phyloP scores from a whole-genome alignment of 768 basidiomycete species.

The Gloeopeniophorella convolvens region DNA sequence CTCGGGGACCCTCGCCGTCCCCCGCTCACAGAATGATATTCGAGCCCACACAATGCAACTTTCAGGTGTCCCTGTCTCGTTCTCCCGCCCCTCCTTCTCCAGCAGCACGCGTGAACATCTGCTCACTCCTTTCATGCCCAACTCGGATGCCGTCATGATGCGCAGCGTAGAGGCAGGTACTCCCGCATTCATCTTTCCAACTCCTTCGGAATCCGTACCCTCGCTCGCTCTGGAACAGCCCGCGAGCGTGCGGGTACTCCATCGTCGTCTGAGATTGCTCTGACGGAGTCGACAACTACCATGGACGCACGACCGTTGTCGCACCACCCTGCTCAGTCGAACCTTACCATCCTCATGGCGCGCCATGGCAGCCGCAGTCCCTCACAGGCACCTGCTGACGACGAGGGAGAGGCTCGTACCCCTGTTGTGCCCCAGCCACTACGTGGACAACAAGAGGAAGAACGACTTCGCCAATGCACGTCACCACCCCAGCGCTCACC shows the following conservation, averaged over 20 bases:
- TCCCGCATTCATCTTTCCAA: conserved; percentile 16
- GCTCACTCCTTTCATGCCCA: conserved; percentile 33
- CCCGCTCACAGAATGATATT: conserved; percentile 59
- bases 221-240: conserved; percentile 11
- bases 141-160: conserved; percentile 26
- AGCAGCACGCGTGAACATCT: conserved; percentile 20
- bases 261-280: conserved; percentile 25
- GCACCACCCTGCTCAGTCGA: conserved; percentile 26
- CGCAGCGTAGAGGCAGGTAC: conserved; percentile 8
- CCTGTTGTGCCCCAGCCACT: conserved; percentile 2
- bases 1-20: conserved; percentile 21
- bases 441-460: background rate
- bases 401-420: conserved; percentile 3
- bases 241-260: conserved; percentile 13
- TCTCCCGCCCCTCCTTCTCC: conserved; percentile 23
- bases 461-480: background rate
- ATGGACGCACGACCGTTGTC: conserved; percentile 19
- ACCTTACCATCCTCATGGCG: conserved; percentile 33
- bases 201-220: conserved; percentile 10
- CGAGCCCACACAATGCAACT: conserved; percentile 61
- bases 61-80: conserved; percentile 43
- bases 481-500: background rate
- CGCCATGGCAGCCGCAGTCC: conserved; percentile 18
- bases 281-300: conserved; percentile 18
- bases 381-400: conserved; percentile 4